phyloP scores from a whole-genome alignment of 495 filamentous ascomycete species.

The Trichoderma virens region DNA sequence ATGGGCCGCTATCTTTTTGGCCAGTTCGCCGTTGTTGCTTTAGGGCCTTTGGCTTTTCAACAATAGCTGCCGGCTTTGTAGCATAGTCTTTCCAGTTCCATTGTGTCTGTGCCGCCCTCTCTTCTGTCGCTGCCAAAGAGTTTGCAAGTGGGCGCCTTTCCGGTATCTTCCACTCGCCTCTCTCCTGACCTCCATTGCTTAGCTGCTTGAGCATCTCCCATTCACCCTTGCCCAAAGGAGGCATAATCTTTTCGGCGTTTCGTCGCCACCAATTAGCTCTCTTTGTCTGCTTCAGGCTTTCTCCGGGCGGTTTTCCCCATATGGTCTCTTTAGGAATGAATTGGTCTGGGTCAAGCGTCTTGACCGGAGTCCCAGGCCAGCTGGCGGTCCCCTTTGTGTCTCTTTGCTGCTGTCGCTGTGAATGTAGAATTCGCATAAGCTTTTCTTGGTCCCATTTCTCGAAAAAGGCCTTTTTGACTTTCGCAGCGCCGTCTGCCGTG shows the following conservation, averaged over 20 bases:
- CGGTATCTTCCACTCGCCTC: conserved; percentile 25
- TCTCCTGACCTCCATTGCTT: conserved; percentile 37
- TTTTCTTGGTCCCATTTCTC: conserved; percentile 34
- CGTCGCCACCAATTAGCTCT: conserved; percentile 51
- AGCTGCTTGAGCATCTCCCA: conserved; percentile 55
- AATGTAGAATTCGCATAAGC: conserved; percentile 23
- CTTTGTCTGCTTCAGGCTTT: conserved; percentile 48
- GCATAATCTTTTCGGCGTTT: conserved; percentile 50
- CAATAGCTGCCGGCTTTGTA: conserved; percentile 16
- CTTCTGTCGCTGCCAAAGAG: background rate
- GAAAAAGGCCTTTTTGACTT: conserved; percentile 13
- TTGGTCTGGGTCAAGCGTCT: conserved; percentile 33
- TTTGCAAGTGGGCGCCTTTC: conserved; percentile 21
- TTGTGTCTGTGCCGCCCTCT: background rate
- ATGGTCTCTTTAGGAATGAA: conserved; percentile 51
- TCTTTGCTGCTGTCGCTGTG: conserved; percentile 21
- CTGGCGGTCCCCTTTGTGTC: conserved; percentile 7
- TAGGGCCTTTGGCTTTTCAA: conserved; percentile 19
- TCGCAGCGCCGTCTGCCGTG: background rate
- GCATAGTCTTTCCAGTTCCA: conserved; percentile 22
- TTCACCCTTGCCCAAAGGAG: conserved; percentile 62
- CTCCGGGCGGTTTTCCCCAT: conserved; percentile 54
- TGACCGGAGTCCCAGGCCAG: conserved; percentile 32
- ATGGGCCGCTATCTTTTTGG: background rate
- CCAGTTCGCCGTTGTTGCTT: conserved; percentile 11